Evolutionary conservation across 441 rosid genomes (phyloP), one percentile per base, ranked within the genome.

Genomic region (Aquilaria agallochum): DNA sequence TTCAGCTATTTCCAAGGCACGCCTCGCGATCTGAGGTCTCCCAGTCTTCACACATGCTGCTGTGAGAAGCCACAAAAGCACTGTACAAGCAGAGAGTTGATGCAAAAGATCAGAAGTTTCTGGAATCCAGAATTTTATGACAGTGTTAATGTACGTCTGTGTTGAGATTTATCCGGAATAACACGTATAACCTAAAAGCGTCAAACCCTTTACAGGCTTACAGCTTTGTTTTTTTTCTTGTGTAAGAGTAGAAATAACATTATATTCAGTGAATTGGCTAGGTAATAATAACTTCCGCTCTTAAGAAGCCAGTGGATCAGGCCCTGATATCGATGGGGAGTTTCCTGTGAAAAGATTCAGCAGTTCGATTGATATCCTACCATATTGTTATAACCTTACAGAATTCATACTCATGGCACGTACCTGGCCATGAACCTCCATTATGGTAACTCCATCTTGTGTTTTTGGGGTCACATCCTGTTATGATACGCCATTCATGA

Each of bases 401-500:
- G 56, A 51, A 49, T 47, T 13, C 14, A 67, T 54, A 57, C 10
- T 3, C 12, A 11, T 58, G 58, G 31, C 14, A 34, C 62, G 55
- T 74, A 87, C 97, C 97, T 80, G 97, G 95, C 98, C 97, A 93
- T 52, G 97, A 90, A 56, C 98, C 98, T 42, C 96, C 98, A 54
- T 93, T 93, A 72, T 93, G 98, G 76, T 93, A 93, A 59, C 98
- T 90, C 96, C 98, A 90, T 56, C 95, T 74, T 10, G 96, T 88
- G 72, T 90, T 93, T 72, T 90, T 90, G 0, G 96, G 97, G 68
- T 93, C 98, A 56, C 95, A 88, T 40, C 97, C 98, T 9, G 97
- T 90, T 52, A 78, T 65, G 33, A 88, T 86, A 60, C 80, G 71
- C 98, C 96, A 90, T 60, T 93, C 95, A 56, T 90, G 97, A 68